These are phyloP conservation scores for Podaxis sp. DNA, from an alignment of 768 basidiomycete genomes.

Conservation along the genomic window DNA sequence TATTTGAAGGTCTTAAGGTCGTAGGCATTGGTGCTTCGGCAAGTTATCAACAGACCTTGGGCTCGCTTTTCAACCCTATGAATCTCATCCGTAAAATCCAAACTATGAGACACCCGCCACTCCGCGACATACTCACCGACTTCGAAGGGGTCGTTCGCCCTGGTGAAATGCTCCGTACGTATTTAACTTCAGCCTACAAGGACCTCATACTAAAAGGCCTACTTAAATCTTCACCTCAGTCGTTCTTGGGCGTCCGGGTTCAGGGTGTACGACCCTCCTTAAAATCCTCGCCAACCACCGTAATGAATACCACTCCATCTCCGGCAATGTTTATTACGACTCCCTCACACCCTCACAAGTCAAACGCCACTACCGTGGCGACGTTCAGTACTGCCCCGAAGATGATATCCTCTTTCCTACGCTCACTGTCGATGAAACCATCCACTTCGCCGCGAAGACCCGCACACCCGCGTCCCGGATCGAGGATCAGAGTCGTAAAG, in stretches of 20 bases:
- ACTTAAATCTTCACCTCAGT: constrained; percentile 39
- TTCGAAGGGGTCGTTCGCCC: constrained; percentile 67
- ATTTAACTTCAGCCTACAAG: not conserved
- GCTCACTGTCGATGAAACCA: constrained; percentile 75
- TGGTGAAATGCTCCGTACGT: constrained; percentile 77
- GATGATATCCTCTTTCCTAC: constrained; percentile 88
- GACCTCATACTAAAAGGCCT: not conserved
- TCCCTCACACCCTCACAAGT: constrained; percentile 70
- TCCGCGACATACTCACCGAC: constrained; percentile 59
- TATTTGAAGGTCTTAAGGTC: constrained; percentile 59
- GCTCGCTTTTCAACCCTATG: constrained; percentile 58
- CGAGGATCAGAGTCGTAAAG: constrained; percentile 38
- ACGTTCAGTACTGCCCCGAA: constrained; percentile 79
- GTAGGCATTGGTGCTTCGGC: constrained; percentile 58
- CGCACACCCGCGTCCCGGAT: constrained; percentile 63
- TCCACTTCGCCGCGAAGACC: constrained; percentile 66
- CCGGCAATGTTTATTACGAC: constrained; percentile 76
- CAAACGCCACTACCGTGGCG: constrained; percentile 67
- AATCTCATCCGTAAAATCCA: constrained; percentile 43
- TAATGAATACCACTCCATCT: constrained; percentile 61
- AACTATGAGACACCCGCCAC: constrained; percentile 54
- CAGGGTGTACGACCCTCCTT: constrained; percentile 83
- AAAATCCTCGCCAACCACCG: constrained; percentile 80
- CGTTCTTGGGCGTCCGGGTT: constrained; percentile 82
- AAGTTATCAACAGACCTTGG: constrained; percentile 57